Base-by-base conservation (phyloP, 495 filamentous ascomycete genomes). In the Xylaria palmicola region DNA sequence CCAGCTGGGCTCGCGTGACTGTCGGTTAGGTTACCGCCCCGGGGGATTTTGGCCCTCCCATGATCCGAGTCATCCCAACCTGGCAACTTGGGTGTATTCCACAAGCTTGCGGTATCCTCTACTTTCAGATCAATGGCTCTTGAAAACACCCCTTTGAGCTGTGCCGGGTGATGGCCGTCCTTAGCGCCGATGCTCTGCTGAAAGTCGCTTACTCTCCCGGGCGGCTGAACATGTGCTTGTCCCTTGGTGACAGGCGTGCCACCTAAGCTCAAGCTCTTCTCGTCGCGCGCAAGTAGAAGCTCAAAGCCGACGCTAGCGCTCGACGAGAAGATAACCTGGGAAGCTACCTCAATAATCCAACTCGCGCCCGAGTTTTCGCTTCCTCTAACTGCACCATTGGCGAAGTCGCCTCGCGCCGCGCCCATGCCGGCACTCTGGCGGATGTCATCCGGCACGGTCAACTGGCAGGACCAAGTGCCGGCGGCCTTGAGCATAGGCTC, bases 401-500 rank as follows among this genome's bases (percentile, higher is more conserved):
- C 70, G 45, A 76, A 77, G 39, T 75, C 60, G 15, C 76, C 68
- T 62, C 20, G 54, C 17, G 64, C 60, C 48, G 74, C 68, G 44
- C 71, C 72, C 6, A 66, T 69, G 27, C 78, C 77, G 65, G 79
- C 79, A 56, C 72, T 79, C 61, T 83, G 75, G 41, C 88, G 80
- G 32, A 90, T 87, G 56, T 84, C 74, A 45, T 90, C 83, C 2
- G 93, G 93, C 4, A 98, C 84, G 7, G 84, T 81, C 54, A 98
- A 85, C 47, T 80, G 81, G 27, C 90, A 88, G 68, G 85, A 84
- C 88, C 91, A 98, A 54, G 78, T 86, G 19, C 90, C 92, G 15
- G 91, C 95, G 22, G 94, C 92, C 75, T 98, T 98, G 64, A 98
- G 84, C 73, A 97, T 90, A 12, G 94, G 93, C 70, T 98, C 94